Conservation (phyloP, 768 basidiomycete species). For the Fistulinella prunicolor region DNA sequence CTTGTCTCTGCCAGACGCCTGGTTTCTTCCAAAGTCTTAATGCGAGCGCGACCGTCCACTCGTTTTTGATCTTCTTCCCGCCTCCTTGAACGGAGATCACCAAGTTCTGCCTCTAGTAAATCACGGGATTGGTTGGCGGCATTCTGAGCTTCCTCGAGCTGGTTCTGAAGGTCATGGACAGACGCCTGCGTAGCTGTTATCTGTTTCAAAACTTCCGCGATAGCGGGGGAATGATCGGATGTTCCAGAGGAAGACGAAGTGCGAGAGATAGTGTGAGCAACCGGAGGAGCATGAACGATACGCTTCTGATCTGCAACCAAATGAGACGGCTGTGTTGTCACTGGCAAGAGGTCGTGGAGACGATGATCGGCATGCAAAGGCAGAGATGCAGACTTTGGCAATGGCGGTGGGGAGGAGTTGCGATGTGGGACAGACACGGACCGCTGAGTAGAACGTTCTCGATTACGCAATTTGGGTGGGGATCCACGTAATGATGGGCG, state of each 20-base stretch:
- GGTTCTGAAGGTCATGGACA: slow-evolving; percentile 64
- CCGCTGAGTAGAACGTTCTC: slow-evolving; percentile 51
- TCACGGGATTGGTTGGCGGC: slow-evolving; percentile 57
- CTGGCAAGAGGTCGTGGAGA: slow-evolving; percentile 25
- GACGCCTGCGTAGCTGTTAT: slow-evolving; percentile 61
- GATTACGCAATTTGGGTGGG: slow-evolving; percentile 57
- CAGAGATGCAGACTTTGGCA: slow-evolving; percentile 78
- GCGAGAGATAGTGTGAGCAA: slow-evolving; percentile 22
- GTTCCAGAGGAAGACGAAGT: slow-evolving; percentile 18
- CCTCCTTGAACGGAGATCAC: slow-evolving; percentile 67
- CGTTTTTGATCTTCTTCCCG: slow-evolving; percentile 80
- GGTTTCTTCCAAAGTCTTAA: slow-evolving; percentile 83
- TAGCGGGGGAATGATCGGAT: slow-evolving; percentile 64
- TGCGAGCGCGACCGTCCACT: slow-evolving; percentile 75
- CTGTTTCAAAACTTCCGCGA: slow-evolving; percentile 73
- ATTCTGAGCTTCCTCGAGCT: slow-evolving; percentile 61
- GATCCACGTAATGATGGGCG: slow-evolving; percentile 43
- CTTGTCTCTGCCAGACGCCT: slow-evolving; percentile 78
- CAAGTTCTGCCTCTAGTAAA: slow-evolving; percentile 69
- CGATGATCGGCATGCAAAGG: slow-evolving; percentile 63
- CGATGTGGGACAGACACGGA: slow-evolving; percentile 41
- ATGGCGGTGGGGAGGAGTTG: slow-evolving; percentile 76
- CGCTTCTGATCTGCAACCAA: slow-evolving; percentile 25
- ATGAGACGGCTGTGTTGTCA: slow-evolving; percentile 23
- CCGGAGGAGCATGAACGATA: slow-evolving; percentile 28